These are phyloP conservation scores for Cercospora canescens DNA, from an alignment of 2,329 filamentous ascomycete genomes.

Conservation along the genomic window DNA sequence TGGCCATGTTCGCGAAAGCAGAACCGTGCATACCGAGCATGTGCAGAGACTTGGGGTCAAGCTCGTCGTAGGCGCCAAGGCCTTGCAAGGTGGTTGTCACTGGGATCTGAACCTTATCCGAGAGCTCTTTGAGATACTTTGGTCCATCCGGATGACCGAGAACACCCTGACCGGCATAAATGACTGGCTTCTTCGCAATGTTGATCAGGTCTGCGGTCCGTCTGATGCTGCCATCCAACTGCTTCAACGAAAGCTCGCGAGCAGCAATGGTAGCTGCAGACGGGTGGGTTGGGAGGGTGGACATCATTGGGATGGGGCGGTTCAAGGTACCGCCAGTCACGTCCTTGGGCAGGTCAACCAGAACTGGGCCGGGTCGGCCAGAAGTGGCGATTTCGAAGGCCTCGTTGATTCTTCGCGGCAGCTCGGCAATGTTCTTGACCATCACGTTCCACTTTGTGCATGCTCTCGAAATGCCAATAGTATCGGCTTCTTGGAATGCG, in stretches of 20 bases:
- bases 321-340: constrained; percentile 83
- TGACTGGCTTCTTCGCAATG: constrained; percentile 86
- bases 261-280: constrained; percentile 84
- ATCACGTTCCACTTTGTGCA: constrained; percentile 99
- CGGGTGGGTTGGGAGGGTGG: constrained; percentile 72
- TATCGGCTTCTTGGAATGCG: constrained; percentile 95
- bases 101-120: constrained; percentile 87
- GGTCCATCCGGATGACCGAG: constrained; percentile 78
- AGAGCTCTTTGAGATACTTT: constrained; percentile 76
- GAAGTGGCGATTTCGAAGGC: constrained; percentile 97
- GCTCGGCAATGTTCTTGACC: constrained; percentile 92
- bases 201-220: constrained; percentile 84
- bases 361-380: constrained; percentile 87
- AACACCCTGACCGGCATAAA: constrained; percentile 92
- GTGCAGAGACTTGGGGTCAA: constrained; percentile 90
- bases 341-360: constrained; percentile 96
- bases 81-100: constrained; percentile 96
- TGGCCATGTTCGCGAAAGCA: constrained; percentile 96
- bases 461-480: constrained; percentile 87
- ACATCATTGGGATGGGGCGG: constrained; percentile 78
- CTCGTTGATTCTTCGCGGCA: constrained; percentile 93
- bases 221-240: constrained; percentile 71
- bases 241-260: constrained; percentile 68
- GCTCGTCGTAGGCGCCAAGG: constrained; percentile 87
- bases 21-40: constrained; percentile 99